Evolutionary conservation across 257 asterid genomes (phyloP).

Genomic region (Lavandula angustifolia): DNA sequence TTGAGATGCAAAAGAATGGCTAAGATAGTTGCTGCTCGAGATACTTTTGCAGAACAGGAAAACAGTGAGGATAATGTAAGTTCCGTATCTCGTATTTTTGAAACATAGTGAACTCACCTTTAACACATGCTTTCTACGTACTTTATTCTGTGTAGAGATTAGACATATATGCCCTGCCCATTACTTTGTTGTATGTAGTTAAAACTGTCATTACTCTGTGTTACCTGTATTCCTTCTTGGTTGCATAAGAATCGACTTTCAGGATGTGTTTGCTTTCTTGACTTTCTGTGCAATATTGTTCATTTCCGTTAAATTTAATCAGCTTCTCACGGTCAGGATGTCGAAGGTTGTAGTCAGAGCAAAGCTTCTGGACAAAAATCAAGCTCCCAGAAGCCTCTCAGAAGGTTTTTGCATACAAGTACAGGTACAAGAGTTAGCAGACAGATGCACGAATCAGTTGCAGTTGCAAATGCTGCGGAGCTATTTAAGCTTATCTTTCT

Average conservation of each 20-base stretch:
- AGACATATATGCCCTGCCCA: slow-evolving; percentile 12
- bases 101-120: neutral
- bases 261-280: slow-evolving; percentile 21
- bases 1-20: slow-evolving; percentile 56
- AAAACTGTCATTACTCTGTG: slow-evolving; percentile 16
- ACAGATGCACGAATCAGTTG: slow-evolving; percentile 73
- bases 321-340: slow-evolving; percentile 42
- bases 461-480: slow-evolving; percentile 92
- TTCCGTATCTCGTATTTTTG: slow-evolving; percentile 24
- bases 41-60: slow-evolving; percentile 37
- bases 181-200: slow-evolving; percentile 10
- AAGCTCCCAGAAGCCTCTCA: slow-evolving; percentile 49
- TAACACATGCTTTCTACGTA: slow-evolving; percentile 17
- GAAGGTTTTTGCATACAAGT: slow-evolving; percentile 51
- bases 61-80: slow-evolving; percentile 52
- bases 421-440: slow-evolving; percentile 44
- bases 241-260: slow-evolving; percentile 28
- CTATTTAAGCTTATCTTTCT: slow-evolving; percentile 87
- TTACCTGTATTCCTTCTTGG: slow-evolving; percentile 27
- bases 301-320: slow-evolving; percentile 30
- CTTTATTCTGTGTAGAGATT: slow-evolving; percentile 8
- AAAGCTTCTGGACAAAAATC: slow-evolving; percentile 54
- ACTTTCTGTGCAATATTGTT: slow-evolving; percentile 34
- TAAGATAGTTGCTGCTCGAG: slow-evolving; percentile 48
- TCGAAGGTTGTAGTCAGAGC: slow-evolving; percentile 43